Conservation (phyloP, 257 asterid species). For the Cinchona pubescens region DNA sequence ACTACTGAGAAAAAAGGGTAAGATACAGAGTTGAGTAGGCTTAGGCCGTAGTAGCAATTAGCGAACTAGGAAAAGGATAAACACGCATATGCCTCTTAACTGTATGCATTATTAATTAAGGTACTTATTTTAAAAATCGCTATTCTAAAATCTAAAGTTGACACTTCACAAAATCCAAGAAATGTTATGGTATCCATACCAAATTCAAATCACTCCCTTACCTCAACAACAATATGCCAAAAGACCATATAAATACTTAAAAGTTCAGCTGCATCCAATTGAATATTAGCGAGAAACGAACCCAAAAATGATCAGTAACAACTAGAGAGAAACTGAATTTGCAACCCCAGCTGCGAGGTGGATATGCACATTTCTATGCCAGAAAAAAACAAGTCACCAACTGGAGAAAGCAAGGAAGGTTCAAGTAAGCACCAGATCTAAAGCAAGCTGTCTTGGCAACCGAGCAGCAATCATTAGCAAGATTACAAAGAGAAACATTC, state of each 20-base stretch:
- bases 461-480: slow-evolving; percentile 3
- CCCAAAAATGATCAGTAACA: not conserved
- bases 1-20: not conserved
- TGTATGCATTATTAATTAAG: not conserved
- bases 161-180: not conserved
- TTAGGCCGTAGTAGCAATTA: not conserved
- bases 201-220: not conserved
- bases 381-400: not conserved
- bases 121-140: not conserved
- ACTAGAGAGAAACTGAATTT: not conserved
- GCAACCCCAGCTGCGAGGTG: not conserved
- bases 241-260: not conserved
- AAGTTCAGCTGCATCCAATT: not conserved
- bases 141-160: not conserved
- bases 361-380: not conserved
- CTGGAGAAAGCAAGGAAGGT: not conserved
- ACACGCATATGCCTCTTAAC: not conserved
- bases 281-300: not conserved
- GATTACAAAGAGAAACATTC: not conserved
- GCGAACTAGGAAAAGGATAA: not conserved
- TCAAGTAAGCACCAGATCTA: not conserved
- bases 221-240: not conserved
- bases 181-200: too few species aligned
- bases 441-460: not conserved
- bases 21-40: not conserved